phyloP scores from a whole-genome alignment of 495 filamentous ascomycete species.

The Penicillium manginii region DNA sequence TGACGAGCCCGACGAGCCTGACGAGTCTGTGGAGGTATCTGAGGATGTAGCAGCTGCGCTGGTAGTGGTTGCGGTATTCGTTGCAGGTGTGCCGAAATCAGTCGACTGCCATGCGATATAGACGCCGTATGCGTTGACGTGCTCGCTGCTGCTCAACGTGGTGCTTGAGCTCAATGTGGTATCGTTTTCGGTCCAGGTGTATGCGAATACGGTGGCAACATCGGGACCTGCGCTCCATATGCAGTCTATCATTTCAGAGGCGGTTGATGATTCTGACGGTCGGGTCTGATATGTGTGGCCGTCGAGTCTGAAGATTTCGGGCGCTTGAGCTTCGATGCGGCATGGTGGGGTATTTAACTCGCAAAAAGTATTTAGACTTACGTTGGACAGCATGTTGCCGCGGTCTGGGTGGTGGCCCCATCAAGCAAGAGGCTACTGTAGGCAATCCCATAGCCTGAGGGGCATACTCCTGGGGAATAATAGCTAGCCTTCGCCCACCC shows the following conservation, averaged over 20 bases:
- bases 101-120: slow-evolving; percentile 6
- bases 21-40: background rate
- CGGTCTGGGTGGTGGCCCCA: background rate
- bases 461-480: slow-evolving; percentile 15
- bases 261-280: background rate
- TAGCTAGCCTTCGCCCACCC: slow-evolving; percentile 8
- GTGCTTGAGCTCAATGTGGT: background rate
- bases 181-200: background rate
- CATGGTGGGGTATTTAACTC: no score
- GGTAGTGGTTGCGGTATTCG: background rate
- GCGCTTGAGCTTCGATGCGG: background rate
- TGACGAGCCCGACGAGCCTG: no score
- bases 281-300: background rate
- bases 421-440: background rate
- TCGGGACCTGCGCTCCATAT: background rate
- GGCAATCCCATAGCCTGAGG: slow-evolving; percentile 1
- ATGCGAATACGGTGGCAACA: background rate
- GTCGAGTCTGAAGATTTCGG: background rate
- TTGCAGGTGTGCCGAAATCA: background rate
- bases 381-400: slow-evolving; percentile 5
- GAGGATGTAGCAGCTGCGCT: background rate
- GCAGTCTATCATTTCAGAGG: background rate
- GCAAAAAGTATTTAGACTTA: background rate
- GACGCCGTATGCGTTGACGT: slow-evolving; percentile 6
- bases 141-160: background rate